Evolutionary conservation across 495 filamentous ascomycete genomes (phyloP), one percentile per base, ranked within the genome.

Genomic region (Echria macrotheca): DNA sequence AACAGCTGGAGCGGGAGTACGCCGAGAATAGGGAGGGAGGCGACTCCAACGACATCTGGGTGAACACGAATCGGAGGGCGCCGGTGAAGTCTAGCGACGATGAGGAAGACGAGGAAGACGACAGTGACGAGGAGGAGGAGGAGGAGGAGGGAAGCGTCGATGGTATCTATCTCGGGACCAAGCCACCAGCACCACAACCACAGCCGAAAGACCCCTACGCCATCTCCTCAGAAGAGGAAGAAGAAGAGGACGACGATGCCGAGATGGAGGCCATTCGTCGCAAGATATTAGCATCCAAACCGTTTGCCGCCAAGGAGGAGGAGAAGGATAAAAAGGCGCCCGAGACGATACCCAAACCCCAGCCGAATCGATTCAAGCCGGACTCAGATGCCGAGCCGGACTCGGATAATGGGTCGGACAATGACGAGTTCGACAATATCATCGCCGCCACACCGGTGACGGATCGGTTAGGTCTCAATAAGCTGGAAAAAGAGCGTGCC

Each of bases 201-300:
- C 46, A 69, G 45, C 39, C 59, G 32, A 77, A 68, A 57, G 82
- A 91, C 55, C 82, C 81, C 1, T 87, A 82, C 48, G 84, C 79
- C 18, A 78, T 91, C 31, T 86, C 86, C 28, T n/a, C n/a, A n/a
- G n/a, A n/a, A n/a, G 84, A 85, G 4, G 84, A 85, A 15, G 83
- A 55, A 7, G 54, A 87, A 9, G 83, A 86, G 11, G 86, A 94
- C 57, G 87, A 88, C 38, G 85, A 85, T 47, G 87, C 83, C 47
- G 86, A 94, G 60, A 96, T 96, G 87, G 91, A 88, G 32, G 89
- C 93, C 55, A 81, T 98, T 22, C 75, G 93, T 31, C 81, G 81
- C 32, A 84, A 85, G 56, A 87, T 96, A 17, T 74, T 97, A 2
- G 82, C 79, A 54, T 80, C 80, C 10, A 52, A 72, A 23, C 50